Evolutionary conservation across 495 filamentous ascomycete genomes (phyloP).

Genomic region (Hypoxylon perforatum): DNA sequence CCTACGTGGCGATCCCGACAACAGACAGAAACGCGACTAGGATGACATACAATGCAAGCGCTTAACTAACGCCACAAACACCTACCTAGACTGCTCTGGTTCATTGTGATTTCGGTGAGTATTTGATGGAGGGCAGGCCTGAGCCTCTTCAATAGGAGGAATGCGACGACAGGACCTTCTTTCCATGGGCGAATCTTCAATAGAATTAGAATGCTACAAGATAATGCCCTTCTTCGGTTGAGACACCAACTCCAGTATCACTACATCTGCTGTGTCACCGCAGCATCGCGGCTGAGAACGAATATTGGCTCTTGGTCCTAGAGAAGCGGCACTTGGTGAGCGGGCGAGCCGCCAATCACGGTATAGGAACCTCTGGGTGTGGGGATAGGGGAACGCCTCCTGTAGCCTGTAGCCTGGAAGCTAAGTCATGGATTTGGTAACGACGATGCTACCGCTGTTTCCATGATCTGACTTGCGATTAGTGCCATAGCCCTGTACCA

Average conservation of each 20-base stretch:
- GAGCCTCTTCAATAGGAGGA: background rate
- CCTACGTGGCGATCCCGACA: too few relatives aligned
- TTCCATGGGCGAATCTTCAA: slow-evolving; percentile 7
- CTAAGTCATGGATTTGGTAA: slow-evolving; percentile 26
- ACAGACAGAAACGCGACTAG: background rate
- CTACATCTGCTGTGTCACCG: slow-evolving; percentile 37
- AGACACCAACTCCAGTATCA: slow-evolving; percentile 25
- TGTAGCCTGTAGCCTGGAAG: slow-evolving; percentile 24
- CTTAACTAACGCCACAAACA: too few relatives aligned
- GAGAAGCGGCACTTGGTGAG: slow-evolving; percentile 31
- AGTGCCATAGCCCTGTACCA: slow-evolving; percentile 15
- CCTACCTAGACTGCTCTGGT: background rate
- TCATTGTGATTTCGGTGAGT: background rate
- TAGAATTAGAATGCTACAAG: slow-evolving; percentile 20
- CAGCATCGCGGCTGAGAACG: slow-evolving; percentile 30
- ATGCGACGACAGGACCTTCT: slow-evolving; percentile 18
- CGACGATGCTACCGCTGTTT: slow-evolving; percentile 19
- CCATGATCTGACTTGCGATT: slow-evolving; percentile 27
- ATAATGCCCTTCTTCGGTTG: slow-evolving; percentile 10
- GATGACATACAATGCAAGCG: too few relatives aligned
- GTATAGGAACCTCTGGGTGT: slow-evolving; percentile 9
- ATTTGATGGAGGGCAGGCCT: background rate
- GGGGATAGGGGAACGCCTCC: slow-evolving; percentile 26
- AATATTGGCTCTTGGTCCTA: slow-evolving; percentile 39
- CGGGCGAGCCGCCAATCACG: slow-evolving; percentile 24